Conservation (phyloP, 2,329 filamentous ascomycete genomes). For the Paecilomyces niveus region DNA sequence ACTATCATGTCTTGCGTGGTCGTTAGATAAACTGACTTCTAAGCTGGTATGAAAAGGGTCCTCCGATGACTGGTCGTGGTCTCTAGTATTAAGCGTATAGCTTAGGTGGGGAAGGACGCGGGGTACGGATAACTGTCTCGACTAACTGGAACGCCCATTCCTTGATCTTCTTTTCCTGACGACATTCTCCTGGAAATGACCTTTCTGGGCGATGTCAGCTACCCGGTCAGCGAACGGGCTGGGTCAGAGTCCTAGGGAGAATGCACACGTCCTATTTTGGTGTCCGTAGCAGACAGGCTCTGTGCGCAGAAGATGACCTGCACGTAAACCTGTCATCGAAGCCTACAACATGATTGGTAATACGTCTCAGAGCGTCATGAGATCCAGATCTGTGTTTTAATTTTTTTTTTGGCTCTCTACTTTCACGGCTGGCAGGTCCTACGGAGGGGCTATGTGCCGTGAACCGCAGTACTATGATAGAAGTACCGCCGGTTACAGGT, state of each 20-base stretch:
- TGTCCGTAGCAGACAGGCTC: not conserved
- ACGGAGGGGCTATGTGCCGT: not conserved
- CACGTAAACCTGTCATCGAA: not conserved
- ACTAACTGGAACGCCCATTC: conserved; percentile 30
- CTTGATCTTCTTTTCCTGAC: not conserved
- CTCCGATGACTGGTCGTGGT: not conserved
- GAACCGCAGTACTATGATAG: not conserved
- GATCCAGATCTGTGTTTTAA: not conserved
- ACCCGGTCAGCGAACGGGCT: not conserved
- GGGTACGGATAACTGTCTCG: conserved; percentile 11
- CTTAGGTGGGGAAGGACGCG: conserved; percentile 39
- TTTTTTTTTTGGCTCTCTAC: not conserved
- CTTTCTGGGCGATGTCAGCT: not conserved
- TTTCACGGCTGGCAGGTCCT: not conserved
- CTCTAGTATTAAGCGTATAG: conserved; percentile 54
- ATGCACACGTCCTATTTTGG: not conserved
- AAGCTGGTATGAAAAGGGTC: not conserved
- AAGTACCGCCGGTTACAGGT: not conserved
- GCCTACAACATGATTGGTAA: not conserved
- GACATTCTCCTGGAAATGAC: not conserved
- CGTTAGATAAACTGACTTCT: not conserved
- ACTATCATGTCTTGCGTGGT: not conserved
- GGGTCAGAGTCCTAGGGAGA: not conserved
- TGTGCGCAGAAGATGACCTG: not conserved
- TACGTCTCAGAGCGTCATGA: not conserved